These are phyloP conservation scores for Trichoderma endophyticum DNA, from an alignment of 2,329 filamentous ascomycete genomes.

Conservation along the genomic window DNA sequence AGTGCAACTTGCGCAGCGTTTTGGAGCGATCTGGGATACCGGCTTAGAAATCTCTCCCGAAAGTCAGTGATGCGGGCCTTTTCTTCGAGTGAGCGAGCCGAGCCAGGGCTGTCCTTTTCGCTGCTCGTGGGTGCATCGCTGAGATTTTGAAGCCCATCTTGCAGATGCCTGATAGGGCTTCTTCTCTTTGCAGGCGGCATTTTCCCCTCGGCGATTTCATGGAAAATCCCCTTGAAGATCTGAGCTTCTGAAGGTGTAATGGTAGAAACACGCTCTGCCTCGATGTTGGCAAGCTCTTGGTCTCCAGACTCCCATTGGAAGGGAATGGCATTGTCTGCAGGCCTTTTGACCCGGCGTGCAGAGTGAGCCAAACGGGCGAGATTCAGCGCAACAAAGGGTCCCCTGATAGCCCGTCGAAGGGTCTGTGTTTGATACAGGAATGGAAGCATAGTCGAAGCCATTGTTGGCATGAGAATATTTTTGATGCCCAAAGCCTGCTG, in stretches of 20 bases:
- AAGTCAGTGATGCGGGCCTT: conserved; percentile 33
- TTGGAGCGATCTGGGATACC: conserved; percentile 40
- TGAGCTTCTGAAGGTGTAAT: conserved; percentile 57
- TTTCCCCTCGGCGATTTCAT: conserved; percentile 39
- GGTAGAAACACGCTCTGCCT: conserved; percentile 40
- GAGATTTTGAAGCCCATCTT: not conserved
- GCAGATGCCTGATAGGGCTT: not conserved
- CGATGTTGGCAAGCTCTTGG: conserved; percentile 13
- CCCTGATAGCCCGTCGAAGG: conserved; percentile 33
- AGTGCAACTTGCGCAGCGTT: conserved; percentile 39
- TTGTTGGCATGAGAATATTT: conserved; percentile 24
- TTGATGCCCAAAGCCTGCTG: not conserved
- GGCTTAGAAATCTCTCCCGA: conserved; percentile 35
- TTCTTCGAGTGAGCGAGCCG: conserved; percentile 33
- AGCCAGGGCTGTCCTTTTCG: not conserved
- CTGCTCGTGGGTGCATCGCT: not conserved
- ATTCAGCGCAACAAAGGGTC: conserved; percentile 24
- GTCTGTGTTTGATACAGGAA: conserved; percentile 74
- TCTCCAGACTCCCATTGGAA: conserved; percentile 45
- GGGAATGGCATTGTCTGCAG: conserved; percentile 44
- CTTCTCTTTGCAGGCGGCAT: conserved; percentile 31
- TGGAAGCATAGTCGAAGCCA: conserved; percentile 54
- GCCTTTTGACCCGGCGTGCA: conserved; percentile 14
- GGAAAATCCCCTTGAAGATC: conserved; percentile 58
- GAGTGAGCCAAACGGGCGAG: conserved; percentile 25